Evolutionary conservation across 192 early-diverging fungal genomes (phyloP), one percentile per base, ranked within the genome.

Genomic region (Kickxella alabastrina): DNA sequence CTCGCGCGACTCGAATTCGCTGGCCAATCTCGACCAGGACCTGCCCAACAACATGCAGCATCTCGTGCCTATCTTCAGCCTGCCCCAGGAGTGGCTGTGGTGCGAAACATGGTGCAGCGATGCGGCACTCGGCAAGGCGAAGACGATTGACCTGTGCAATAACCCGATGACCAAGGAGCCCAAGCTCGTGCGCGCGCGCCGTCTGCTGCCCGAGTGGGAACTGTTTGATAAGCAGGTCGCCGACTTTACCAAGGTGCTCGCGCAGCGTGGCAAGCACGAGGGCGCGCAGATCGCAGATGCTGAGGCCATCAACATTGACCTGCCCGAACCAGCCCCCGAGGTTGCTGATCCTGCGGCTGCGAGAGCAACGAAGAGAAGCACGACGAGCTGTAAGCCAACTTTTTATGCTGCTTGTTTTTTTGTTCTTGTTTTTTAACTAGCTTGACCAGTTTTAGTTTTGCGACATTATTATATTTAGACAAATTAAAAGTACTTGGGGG

Each of bases 71-170:
- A 95, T 98, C 32, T 84, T 84, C 51, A 93, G 91, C 3, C 65
- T 98, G 63, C 92, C 93, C 2, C 92, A 96, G 62, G 93, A 95
- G 45, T 98, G 95, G 95, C 76, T 99, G 40, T 99, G 96, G 96
- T 99, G 96, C 59, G 92, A 97, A 70, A 99, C 96, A 6, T 99
- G 96, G 96, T 99, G 96, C 65, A 84, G 86, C 24, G 91, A 97
- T 59, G 83, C 80, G 43, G 81, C 80, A 3, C 59, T 97, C 37
- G 80, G 79, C n/a, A 84, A 47, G 12, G 96, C 96, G 4, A 95
- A 93, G 70, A 97, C 96, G 0, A 99, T 99, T 52, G 96, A 99
- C 77, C 76, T 99, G 85, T 99, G 96, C 80, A 99, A 99, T 61
- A 97, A 99, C 73, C 96, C 96, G 2, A 76, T 97, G 65, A 99